Evolutionary conservation across 2,329 filamentous ascomycete species (phyloP), one percentile per base, ranked within the genome.

Genomic region (Metarhizium album): DNA sequence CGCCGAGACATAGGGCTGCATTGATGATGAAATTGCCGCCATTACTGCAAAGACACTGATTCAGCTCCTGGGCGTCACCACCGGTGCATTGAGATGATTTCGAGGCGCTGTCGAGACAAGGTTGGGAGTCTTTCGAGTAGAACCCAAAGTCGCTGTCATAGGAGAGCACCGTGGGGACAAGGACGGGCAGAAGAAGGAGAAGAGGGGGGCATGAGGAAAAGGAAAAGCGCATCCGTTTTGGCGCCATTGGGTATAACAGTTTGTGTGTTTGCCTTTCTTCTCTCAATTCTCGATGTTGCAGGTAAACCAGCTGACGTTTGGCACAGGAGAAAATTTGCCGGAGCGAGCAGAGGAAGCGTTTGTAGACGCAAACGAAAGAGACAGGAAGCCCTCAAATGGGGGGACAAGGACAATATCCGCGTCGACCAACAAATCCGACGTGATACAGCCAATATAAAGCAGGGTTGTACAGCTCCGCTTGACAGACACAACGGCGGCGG

Each of bases 1-100:
- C 52, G 7, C 70, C 74, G 13, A 80, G 59, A 54, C 76, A 80
- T 13, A 54, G 56, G 2, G 75, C 76, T 2, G 73, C 58, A 33
- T 67, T 66, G 20, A 68, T 71, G 53, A 79, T 64, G 59, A 79
- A 80, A 55, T 70, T 64, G 50, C 71, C 71, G 31, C 66, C 63
- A 51, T 79, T 76, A 54, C 61, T 59, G 58, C 76, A 80, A 2
- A 79, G 65, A 49, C 76, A 80, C 2, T 59, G 48, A 56, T 79
- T 79, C 54, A 77, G 64, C 29, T 67, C 61, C 0, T 57, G 43
- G 2, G 67, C 64, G 0, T 67, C 68, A 20, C 59, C 58, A 18
- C 70, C 70, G 4, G 63, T 62, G 61, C 76, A 80, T 4, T 60
- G 57, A 16, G 69, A 70, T 20, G 52, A 31, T 45, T 64, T 58